Evolutionary conservation across 73 alveolate genomes (phyloP), one percentile per base, ranked within the genome.

Genomic region (Symbiodinium natans): DNA sequence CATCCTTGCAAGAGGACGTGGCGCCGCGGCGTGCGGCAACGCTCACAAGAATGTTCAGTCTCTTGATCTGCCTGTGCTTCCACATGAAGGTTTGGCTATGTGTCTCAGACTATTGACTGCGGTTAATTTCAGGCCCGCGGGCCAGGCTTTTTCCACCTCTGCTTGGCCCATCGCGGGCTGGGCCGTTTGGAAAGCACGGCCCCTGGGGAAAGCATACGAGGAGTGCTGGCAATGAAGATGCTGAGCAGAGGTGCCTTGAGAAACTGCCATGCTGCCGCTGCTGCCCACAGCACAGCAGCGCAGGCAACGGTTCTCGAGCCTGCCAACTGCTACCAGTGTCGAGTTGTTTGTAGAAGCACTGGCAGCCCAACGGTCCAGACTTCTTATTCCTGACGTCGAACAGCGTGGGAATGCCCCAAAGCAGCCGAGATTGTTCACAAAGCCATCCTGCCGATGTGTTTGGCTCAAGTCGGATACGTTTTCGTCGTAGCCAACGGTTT

Each of bases 81-180:
- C 17, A 9, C 31, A 19, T 0, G 48, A 23, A 27, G 13, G 6
- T 21, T 5, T 41, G 29, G 19, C 41, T 39, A 10, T 0, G 36
- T 71, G 17, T 71, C 83, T 25, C 2, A 39, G 36, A 15, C 41
- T 33, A 39, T 71, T 10, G 36, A 27, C 39, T 3, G 19, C 38
- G 71, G 19, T 21, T 21, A 25, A 1, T 21, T 2, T 27, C 38
- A 85, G 93, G 93, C 93, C 0, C 27, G 93, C 27, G 93, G 82
- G 34, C 43, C 63, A 7, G 93, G 82, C 10, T 42, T 85, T 7
- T 56, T 40, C 23, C 93, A 85, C 34, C 82, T 85, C n/a, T 85
- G 93, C 48, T 21, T 85, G 54, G 93, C 93, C 43, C 36, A 48
- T 15, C 93, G 80, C 7, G 82, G 52, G 31, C 48, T 41, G 27